Base-by-base conservation (phyloP, 164 flowering plant genomes). In the Magnolia changhungtana region DNA sequence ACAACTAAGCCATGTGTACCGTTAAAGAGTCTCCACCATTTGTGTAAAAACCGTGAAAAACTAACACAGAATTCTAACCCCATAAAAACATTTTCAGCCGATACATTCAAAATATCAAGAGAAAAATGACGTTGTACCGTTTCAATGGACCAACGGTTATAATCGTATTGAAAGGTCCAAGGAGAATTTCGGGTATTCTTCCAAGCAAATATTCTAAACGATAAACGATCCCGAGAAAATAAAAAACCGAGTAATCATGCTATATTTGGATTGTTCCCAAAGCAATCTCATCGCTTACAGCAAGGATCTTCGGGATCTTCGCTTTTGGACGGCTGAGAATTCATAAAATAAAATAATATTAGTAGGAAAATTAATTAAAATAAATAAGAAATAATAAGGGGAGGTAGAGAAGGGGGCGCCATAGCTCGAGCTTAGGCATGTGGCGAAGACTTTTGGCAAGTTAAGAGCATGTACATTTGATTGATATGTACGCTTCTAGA, bases 211-310 rank as follows among this genome's bases (percentile, higher is more conserved):
- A 50, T 67, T 76, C 27, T 66, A 82, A 50, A 52, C 24, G 63
- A 73, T 67, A 84, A 89, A 87, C 79, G 88, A 88, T 89, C 92
- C 92, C 90, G 49, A 86, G 82, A 58, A 83, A 76, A 71, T 76
- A 77, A 59, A 80, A 50, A 75, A 83, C 11, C 45, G 51, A 74
- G 51, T 69, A 72, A 71, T 80, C 74, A 71, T 55, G 49, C 72
- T 72, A 79, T 75, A 77, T 76, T 83, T 77, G 83, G 90, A 88
- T 87, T 90, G 90, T 75, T 81, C 72, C 71, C 65, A 13, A 88
- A 86, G 93, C 89, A 87, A 88, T 21, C 2, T 55, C 68, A 20
- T 68, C 67, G 79, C 74, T 78, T 78, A 75, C 81, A 81, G 84
- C 82, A 78, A 19, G 76, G 73, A 73, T 74, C 72, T 55, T 81